These are phyloP conservation scores for Trametes gibbosa DNA, from an alignment of 768 basidiomycete genomes.

Conservation along the genomic window DNA sequence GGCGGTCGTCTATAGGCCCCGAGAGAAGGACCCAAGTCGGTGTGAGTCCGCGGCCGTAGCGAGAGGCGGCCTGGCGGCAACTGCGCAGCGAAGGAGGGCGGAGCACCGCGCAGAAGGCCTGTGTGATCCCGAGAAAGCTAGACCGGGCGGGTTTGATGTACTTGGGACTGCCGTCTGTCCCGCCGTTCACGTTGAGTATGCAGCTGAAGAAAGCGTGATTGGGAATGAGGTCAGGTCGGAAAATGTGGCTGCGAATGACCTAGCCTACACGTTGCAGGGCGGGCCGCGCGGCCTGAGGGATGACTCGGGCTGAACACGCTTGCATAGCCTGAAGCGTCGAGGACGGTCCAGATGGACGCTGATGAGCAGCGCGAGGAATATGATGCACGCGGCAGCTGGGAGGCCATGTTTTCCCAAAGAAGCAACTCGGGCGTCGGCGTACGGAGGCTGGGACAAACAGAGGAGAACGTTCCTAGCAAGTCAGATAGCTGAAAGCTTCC, in stretches of 20 bases:
- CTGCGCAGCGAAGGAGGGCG: neutral
- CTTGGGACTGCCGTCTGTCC: neutral
- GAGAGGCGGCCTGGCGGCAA: neutral
- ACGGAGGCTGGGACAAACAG: slow-evolving; percentile 7
- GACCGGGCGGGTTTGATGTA: neutral
- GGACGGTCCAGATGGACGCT: neutral
- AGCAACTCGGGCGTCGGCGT: slow-evolving; percentile 11
- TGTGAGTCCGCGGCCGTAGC: slow-evolving; percentile 3
- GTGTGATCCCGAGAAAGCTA: slow-evolving; percentile 4
- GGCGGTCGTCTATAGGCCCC: neutral
- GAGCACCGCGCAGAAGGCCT: neutral
- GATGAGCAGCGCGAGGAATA: slow-evolving; percentile 3
- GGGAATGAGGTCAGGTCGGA: neutral
- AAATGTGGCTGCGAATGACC: neutral
- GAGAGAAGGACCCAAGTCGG: slow-evolving; percentile 2
- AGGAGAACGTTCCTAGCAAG: neutral
- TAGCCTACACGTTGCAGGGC: neutral
- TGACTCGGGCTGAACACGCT: slow-evolving; percentile 2
- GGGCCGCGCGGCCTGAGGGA: neutral
- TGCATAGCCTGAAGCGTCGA: neutral
- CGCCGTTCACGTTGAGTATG: neutral
- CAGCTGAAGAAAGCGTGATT: neutral
- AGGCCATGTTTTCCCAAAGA: slow-evolving; percentile 3
- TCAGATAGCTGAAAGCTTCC: neutral
- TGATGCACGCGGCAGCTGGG: slow-evolving; percentile 16